These are phyloP conservation scores for Selaginella moellendorffii DNA, from an alignment of 75 land plant species.

Conservation along the genomic window DNA sequence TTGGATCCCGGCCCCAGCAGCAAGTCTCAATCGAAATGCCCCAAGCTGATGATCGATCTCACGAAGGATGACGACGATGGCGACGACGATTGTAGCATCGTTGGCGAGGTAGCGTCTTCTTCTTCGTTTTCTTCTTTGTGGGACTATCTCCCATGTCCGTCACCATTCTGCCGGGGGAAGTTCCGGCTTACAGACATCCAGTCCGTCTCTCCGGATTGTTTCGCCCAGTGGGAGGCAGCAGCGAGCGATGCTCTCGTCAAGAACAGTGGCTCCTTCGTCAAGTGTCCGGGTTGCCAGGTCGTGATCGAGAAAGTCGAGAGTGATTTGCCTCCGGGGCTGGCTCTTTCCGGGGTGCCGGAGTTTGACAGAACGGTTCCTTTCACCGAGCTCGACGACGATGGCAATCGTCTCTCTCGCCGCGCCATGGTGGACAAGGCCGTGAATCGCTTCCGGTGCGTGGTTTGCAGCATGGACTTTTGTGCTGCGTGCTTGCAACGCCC, in stretches of 20 bases:
- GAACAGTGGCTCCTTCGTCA: conserved; percentile 10
- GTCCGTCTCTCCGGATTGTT: conserved; percentile 18
- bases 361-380: conserved; percentile 28
- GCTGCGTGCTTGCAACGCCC: conserved; percentile 20
- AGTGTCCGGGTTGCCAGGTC: conserved; percentile 25
- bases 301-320: conserved; percentile 23
- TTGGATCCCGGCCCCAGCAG: too few species aligned
- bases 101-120: not conserved
- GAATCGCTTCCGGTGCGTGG: conserved; percentile 18
- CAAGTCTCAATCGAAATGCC: too few species aligned
- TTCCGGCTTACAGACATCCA: conserved; percentile 13
- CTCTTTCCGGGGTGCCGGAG: conserved; percentile 28
- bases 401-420: conserved; percentile 14
- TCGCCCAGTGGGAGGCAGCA: conserved; percentile 21
- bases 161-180: conserved; percentile 7
- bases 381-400: conserved; percentile 23
- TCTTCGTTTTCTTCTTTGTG: conserved; percentile 7
- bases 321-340: conserved; percentile 21
- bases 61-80: conserved; percentile 8
- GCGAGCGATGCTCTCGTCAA: conserved; percentile 13
- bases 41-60: too few species aligned
- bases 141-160: conserved; percentile 17
- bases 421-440: conserved; percentile 23
- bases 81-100: not conserved
- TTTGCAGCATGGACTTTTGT: conserved; percentile 23